Conservation (phyloP, 139 green algal genomes). For the Chlorella sp. region DNA sequence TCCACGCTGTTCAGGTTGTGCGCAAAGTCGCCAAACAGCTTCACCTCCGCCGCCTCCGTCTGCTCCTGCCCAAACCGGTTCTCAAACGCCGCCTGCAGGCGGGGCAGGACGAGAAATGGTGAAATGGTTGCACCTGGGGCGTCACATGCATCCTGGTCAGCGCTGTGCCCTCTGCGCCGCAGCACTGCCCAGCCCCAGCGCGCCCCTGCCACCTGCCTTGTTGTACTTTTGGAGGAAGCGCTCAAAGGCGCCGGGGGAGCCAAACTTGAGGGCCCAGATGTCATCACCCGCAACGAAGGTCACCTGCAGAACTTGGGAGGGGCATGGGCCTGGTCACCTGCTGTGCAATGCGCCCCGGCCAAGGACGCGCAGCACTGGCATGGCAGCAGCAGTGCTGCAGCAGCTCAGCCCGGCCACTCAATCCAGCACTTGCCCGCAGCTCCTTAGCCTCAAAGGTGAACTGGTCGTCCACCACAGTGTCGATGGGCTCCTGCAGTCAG, state of each 20-base stretch:
- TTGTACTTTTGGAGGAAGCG: conserved; percentile 59
- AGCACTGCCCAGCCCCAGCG: no score
- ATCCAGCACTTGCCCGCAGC: neutral
- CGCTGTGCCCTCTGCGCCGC: no score
- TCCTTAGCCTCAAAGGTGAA: conserved; percentile 47
- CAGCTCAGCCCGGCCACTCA: no score
- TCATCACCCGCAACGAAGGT: conserved; percentile 64
- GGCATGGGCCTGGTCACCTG: no score
- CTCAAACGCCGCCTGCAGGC: conserved; percentile 83
- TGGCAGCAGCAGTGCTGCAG: no score
- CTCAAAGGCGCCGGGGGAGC: conserved; percentile 41
- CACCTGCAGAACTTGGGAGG: no score
- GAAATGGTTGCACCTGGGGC: neutral
- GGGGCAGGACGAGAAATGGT: neutral
- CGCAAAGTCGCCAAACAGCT: conserved; percentile 59
- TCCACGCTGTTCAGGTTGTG: conserved; percentile 36
- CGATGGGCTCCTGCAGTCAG: conserved; percentile 40
- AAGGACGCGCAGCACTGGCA: no score
- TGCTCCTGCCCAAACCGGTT: conserved; percentile 82
- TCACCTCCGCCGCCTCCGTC: conserved; percentile 51
- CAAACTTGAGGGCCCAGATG: conserved; percentile 76
- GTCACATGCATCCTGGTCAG: no score
- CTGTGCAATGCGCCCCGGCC: no score
- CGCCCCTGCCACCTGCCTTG: neutral
- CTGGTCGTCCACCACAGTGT: conserved; percentile 48